phyloP scores from a whole-genome alignment of 305 asterid genomes.

The Andrographis paniculata region DNA sequence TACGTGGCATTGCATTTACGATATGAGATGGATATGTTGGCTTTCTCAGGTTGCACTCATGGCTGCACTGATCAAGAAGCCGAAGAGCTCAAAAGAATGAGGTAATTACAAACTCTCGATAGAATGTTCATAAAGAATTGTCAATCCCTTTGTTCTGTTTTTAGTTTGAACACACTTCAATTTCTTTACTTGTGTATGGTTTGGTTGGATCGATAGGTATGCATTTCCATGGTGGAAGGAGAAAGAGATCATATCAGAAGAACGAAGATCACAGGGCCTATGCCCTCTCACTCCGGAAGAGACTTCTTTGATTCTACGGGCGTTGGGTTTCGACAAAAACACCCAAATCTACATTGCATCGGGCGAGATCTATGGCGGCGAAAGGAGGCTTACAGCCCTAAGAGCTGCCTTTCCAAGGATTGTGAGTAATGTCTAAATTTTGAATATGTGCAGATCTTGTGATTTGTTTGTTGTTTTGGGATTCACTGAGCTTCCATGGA shows the following conservation, averaged over 20 bases:
- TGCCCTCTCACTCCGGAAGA: constrained; percentile 99
- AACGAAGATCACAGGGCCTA: constrained; percentile 67
- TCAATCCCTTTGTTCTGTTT: too few relatives aligned
- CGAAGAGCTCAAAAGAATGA: constrained; percentile 73
- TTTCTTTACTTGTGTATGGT: constrained; percentile 16
- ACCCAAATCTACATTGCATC: constrained; percentile 91
- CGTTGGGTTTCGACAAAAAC: constrained; percentile 56
- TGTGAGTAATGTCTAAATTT: constrained; percentile 36
- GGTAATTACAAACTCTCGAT: too few relatives aligned
- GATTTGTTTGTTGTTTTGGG: neutral
- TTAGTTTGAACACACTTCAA: constrained; percentile 1
- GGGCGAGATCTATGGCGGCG: constrained; percentile 85
- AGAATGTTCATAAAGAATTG: too few relatives aligned
- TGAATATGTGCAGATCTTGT: neutral
- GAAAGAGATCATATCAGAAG: constrained; percentile 83
- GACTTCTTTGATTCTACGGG: constrained; percentile 64
- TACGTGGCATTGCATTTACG: constrained; percentile 86
- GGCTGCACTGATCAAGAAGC: constrained; percentile 76
- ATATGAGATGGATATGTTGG: constrained; percentile 93
- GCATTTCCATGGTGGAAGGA: constrained; percentile 99
- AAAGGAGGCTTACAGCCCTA: constrained; percentile 66
- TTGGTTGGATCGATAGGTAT: too few relatives aligned
- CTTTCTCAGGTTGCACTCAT: constrained; percentile 89
- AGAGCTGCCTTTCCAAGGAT: constrained; percentile 71
- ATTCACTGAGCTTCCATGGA: constrained; percentile 17